Percentiles rank a stretch among this genome's conserved stretches.
Evolutionary conservation across 78 protist genomes (phyloP).

Genomic region (Reticulomyxa filosa): DNA sequence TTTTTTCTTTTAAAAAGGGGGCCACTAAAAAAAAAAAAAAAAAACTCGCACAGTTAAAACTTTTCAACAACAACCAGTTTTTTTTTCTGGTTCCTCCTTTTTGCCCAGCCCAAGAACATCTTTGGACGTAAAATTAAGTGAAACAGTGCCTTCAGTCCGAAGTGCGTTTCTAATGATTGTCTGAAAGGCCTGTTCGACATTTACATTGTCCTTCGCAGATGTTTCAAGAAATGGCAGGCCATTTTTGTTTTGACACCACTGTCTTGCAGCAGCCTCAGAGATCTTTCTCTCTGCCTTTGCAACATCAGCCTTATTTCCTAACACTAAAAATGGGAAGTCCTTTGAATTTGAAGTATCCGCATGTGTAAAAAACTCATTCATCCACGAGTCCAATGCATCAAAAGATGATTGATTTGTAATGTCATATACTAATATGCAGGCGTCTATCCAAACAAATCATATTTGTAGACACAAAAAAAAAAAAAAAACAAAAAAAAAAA

Average conservation of each 20-base stretch:
- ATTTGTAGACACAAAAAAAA: no score
- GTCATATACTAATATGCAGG: constrained; percentile 86
- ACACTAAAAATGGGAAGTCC: constrained; percentile 81
- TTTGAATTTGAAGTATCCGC: constrained; percentile 82
- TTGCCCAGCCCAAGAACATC: no score
- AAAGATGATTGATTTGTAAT: constrained; percentile 77
- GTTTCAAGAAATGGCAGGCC: constrained; percentile 89
- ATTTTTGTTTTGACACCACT: constrained; percentile 78
- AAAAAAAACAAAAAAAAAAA: no score
- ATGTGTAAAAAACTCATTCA: constrained; percentile 85
- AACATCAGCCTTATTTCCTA: constrained; percentile 92
- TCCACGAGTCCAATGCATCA: constrained; percentile 84
- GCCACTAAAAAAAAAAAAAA: no score
- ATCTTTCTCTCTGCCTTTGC: constrained; percentile 22
- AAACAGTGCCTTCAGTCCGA: no score
- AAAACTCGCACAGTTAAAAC: no score
- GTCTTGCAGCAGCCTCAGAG: constrained; percentile 55
- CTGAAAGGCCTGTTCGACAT: constrained; percentile 93
- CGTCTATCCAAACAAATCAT: no score
- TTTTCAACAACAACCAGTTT: no score
- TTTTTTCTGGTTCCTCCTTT: no score
- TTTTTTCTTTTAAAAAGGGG: no score
- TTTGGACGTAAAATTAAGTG: no score
- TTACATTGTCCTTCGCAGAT: constrained; percentile 87
- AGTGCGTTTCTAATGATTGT: constrained; percentile 67